Conservation (phyloP, 2,329 filamentous ascomycete species). For the Onygenales sp. region DNA sequence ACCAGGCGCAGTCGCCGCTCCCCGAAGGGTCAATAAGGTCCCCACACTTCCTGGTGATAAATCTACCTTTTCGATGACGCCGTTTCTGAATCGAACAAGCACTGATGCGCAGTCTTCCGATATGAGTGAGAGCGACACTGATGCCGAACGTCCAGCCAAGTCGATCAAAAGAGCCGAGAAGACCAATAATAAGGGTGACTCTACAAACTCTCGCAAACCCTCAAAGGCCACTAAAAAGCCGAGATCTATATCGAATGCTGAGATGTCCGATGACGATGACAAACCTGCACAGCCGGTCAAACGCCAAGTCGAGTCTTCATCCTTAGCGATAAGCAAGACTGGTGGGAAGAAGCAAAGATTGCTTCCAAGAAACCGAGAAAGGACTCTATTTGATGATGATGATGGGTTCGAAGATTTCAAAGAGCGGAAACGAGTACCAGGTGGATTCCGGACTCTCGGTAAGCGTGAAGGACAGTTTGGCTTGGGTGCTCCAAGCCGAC, state of each 20-base stretch:
- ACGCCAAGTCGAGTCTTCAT: slow-evolving; percentile 12
- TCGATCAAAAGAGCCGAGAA: neutral
- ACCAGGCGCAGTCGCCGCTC: slow-evolving; percentile 35
- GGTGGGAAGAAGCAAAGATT: slow-evolving; percentile 66
- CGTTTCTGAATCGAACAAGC: slow-evolving; percentile 70
- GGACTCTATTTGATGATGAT: slow-evolving; percentile 58
- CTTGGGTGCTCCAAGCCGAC: neutral
- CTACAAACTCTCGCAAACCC: slow-evolving; percentile 8
- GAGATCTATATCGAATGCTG: slow-evolving; percentile 7
- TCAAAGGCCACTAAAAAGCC: slow-evolving; percentile 1
- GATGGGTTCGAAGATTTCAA: neutral
- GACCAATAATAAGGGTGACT: slow-evolving; percentile 5
- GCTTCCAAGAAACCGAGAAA: slow-evolving; percentile 50
- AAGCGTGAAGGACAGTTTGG: neutral
- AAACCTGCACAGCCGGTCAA: slow-evolving; percentile 1
- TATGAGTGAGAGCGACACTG: slow-evolving; percentile 17
- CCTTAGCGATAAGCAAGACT: slow-evolving; percentile 22
- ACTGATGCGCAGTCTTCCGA: slow-evolving; percentile 38
- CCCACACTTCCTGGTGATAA: slow-evolving; percentile 66
- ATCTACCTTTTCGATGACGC: slow-evolving; percentile 87
- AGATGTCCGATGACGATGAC: slow-evolving; percentile 9
- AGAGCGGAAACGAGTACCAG: neutral
- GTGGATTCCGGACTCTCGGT: neutral
- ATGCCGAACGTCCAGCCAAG: slow-evolving; percentile 16
- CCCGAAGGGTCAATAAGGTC: slow-evolving; percentile 50